Conservation (phyloP, 2,329 filamentous ascomycete genomes). For the Penicillium freii region DNA sequence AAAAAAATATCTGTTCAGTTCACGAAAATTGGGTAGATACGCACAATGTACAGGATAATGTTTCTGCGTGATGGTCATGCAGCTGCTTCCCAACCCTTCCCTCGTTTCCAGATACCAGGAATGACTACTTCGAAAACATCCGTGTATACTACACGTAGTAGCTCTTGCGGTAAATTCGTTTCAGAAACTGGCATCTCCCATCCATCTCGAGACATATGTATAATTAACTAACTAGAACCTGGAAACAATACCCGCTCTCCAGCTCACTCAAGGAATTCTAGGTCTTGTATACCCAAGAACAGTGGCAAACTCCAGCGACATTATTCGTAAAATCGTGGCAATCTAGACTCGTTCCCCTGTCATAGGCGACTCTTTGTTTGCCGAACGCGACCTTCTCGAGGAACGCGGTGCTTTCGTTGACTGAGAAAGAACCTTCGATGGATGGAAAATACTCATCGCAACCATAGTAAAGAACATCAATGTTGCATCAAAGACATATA, state of each 20-base stretch:
- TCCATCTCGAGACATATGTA: not conserved
- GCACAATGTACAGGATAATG: not conserved
- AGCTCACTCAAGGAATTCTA: not conserved
- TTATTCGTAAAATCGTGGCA: not conserved
- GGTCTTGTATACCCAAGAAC: too few relatives aligned
- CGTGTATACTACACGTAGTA: too few relatives aligned
- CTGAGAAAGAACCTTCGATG: not conserved
- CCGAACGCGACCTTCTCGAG: not conserved
- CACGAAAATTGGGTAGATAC: too few relatives aligned
- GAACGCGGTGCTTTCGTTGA: not conserved
- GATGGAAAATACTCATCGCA: slow-evolving; percentile 8
- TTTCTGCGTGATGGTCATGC: not conserved
- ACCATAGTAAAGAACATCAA: not conserved
- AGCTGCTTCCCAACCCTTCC: not conserved
- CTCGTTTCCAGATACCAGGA: too few relatives aligned
- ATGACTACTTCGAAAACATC: too few relatives aligned
- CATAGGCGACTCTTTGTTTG: not conserved
- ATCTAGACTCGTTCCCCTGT: not conserved
- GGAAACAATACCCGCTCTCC: not conserved
- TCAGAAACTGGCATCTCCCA: not conserved
- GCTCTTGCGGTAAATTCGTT: too few relatives aligned
- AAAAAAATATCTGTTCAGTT: too few relatives aligned
- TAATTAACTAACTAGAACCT: not conserved
- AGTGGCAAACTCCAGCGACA: not conserved
- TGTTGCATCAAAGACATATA: slow-evolving; percentile 23